Conservation (phyloP, 495 filamentous ascomycete species). For the Barbatosphaeria neglecta region DNA sequence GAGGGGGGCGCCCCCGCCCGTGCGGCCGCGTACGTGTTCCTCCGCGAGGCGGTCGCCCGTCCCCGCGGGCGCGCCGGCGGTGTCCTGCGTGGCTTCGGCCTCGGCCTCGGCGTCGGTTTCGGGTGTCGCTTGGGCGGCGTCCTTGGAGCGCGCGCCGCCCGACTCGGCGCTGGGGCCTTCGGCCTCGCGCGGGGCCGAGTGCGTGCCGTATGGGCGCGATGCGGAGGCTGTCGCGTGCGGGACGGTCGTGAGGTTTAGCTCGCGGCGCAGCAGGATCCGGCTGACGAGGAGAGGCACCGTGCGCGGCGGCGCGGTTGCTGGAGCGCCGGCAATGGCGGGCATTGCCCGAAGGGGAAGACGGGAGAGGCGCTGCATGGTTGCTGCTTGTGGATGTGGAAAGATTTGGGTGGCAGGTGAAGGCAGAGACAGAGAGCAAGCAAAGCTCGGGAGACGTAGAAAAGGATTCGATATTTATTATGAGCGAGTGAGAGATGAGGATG, state of each 20-base stretch:
- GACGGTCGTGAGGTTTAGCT: neutral
- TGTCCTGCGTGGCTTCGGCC: slow-evolving; percentile 28
- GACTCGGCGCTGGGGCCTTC: neutral
- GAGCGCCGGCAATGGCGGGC: neutral
- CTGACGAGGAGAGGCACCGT: neutral
- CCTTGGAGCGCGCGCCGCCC: neutral
- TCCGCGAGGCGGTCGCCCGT: slow-evolving; percentile 14
- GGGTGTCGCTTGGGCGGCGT: neutral
- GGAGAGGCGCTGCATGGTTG: neutral
- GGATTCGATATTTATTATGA: neutral
- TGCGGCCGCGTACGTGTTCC: slow-evolving; percentile 20
- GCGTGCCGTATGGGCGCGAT: neutral
- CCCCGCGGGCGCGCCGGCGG: slow-evolving; percentile 25
- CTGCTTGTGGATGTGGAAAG: neutral
- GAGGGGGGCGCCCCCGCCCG: slow-evolving; percentile 26
- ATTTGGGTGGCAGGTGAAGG: too few relatives aligned
- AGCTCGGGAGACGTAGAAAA: neutral
- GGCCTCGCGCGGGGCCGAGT: neutral
- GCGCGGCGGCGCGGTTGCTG: neutral
- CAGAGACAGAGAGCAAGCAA: neutral
- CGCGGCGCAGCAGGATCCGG: neutral
- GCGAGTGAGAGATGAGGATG: too few relatives aligned
- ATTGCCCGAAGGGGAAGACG: neutral
- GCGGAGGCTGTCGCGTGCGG: too few relatives aligned
- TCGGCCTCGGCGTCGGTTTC: neutral